Evolutionary conservation across 2,329 filamentous ascomycete genomes (phyloP), one percentile per base, ranked within the genome.

Genomic region (Xylariales sp.): DNA sequence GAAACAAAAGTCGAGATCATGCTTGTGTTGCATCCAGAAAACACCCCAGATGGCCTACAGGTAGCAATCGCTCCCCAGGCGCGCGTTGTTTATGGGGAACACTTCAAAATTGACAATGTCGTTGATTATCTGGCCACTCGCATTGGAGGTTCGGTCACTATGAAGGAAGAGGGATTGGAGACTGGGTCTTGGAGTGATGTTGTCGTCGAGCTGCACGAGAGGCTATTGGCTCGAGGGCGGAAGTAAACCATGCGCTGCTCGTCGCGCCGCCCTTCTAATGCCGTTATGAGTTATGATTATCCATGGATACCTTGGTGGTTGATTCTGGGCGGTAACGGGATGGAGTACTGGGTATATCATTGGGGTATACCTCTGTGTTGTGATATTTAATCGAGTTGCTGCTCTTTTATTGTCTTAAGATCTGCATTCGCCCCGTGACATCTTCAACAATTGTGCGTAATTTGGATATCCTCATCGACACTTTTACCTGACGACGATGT

Each of bases 61-160:
- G 83, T 93, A 43, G 78, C 79, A 14, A 80, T 91, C 30, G 80
- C 80, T 5, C 83, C 85, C 1, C 81, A 81, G 28, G 91, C 89
- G 0, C 84, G 83, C 60, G 88, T 94, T 0, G 82, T 93, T 1
- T 96, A 96, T 76, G 93, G 93, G 0, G 92, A 95, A 80, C 85
- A 87, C 67, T 94, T 94, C 78, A 92, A 93, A 71, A 88, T 89
- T 71, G 86, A 83, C 57, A 94, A 93, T 79, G 90, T 96, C 83
- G 83, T 81, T n/a, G 91, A 93, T 63, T 94, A 92, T 72, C 76
- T 96, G 69, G 78, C 82, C 12, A 85, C 85, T 43, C 84, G 85
- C 77, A 81, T 90, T 75, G 79, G 83, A 54, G 72, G 74, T n/a
- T 72, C 60, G n/a, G 75, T 78, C 68, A 78, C 64, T 69, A 77